These are phyloP conservation scores for Puccinia coronata DNA, from an alignment of 1,284 basidiomycete species.

Conservation along the genomic window DNA sequence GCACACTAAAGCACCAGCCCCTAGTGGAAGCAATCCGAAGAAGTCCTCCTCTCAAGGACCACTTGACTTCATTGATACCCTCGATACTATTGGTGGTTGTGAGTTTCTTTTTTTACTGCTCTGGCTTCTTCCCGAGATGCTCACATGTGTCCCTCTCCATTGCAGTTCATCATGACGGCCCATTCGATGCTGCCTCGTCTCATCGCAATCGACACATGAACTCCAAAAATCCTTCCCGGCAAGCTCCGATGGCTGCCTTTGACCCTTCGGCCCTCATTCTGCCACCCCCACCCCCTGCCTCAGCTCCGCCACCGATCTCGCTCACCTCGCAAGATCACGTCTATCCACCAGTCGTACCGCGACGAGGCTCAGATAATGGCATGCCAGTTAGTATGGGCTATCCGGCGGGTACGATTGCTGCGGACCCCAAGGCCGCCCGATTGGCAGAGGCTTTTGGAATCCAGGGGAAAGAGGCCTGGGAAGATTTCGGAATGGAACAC, in stretches of 20 bases:
- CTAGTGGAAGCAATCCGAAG: constrained; percentile 2
- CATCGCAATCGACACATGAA: constrained; percentile 67
- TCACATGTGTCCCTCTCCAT: background rate
- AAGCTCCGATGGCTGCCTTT: constrained; percentile 79
- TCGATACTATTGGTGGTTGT: constrained; percentile 47
- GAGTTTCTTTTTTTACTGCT: background rate
- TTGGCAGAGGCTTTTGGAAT: constrained; percentile 72
- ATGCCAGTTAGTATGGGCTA: constrained; percentile 43
- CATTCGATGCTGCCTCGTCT: constrained; percentile 81
- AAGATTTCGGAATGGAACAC: constrained; percentile 73
- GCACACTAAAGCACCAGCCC: background rate
- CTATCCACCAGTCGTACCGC: constrained; percentile 23
- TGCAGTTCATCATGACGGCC: constrained; percentile 72
- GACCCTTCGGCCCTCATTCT: constrained; percentile 62
- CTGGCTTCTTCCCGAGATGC: background rate
- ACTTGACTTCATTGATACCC: constrained; percentile 44
- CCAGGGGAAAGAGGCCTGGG: constrained; percentile 79
- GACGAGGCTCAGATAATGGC: background rate
- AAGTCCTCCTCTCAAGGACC: constrained; percentile 6
- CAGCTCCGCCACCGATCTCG: constrained; percentile 53
- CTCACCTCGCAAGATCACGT: background rate
- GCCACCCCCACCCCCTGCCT: constrained; percentile 61
- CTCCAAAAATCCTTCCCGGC: constrained; percentile 65
- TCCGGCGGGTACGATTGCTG: constrained; percentile 40
- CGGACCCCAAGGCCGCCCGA: constrained; percentile 57